A percentile compares a stretch with the other conserved stretches of the same genome.
phyloP scores from a whole-genome alignment of 148 eudicot genomes.

The Chenopodium quinoa region DNA sequence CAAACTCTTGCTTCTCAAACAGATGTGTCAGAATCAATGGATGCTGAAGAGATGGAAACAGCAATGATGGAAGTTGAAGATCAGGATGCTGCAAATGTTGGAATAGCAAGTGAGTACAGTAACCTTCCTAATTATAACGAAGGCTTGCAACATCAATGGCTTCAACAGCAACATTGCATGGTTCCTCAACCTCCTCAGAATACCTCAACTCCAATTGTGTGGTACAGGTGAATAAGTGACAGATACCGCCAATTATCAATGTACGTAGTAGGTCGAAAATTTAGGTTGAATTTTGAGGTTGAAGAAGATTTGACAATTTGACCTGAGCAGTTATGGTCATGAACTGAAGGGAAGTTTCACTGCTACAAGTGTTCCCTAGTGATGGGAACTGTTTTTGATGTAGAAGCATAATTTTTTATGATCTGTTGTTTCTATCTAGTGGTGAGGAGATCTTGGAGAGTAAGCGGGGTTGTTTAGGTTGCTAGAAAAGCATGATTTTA shows the following conservation, averaged over 20 bases:
- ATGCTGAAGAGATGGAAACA: conserved; percentile 50
- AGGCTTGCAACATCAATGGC: conserved; percentile 59
- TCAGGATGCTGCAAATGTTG: conserved; percentile 8
- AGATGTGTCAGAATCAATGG: conserved; percentile 55
- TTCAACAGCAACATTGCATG: conserved; percentile 76
- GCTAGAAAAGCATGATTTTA: background rate
- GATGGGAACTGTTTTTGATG: background rate
- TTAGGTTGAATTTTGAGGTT: conserved; percentile 11
- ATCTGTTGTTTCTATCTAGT: background rate
- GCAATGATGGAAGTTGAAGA: conserved; percentile 72
- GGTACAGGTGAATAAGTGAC: conserved; percentile 41
- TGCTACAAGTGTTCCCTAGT: background rate
- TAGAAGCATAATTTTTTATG: background rate
- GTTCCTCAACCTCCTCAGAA: conserved; percentile 61
- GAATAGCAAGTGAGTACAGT: conserved; percentile 18
- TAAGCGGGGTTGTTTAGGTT: background rate
- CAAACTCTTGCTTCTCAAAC: conserved; percentile 5
- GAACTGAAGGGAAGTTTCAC: background rate
- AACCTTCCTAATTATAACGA: conserved; percentile 20
- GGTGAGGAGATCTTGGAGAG: background rate
- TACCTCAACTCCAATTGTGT: conserved; percentile 50
- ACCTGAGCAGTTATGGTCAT: background rate
- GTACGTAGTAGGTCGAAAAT: too few relatives aligned
- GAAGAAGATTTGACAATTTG: background rate
- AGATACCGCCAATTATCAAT: too few relatives aligned